Percentiles rank a stretch among this genome's conserved stretches.
phyloP scores from a whole-genome alignment of 352 stramenopile species.

The Phytophthora chlamydospora region DNA sequence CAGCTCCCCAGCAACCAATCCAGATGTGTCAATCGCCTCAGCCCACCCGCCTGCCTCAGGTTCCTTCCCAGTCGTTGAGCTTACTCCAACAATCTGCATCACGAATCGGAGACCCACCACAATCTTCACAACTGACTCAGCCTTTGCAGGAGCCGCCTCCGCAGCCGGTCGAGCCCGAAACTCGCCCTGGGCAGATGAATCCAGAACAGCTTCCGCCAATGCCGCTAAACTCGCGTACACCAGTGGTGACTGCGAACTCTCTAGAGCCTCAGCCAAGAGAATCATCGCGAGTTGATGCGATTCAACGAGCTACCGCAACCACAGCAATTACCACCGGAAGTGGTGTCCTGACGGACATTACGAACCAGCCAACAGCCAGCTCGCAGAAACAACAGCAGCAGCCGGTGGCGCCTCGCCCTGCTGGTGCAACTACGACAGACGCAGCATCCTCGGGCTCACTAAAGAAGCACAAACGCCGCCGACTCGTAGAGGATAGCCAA shows the following conservation, averaged over 20 bases:
- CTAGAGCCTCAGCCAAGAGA: conserved; percentile 5
- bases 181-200: conserved; percentile 1
- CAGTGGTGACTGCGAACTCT: conserved; percentile 5
- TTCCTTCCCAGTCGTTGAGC: conserved; percentile 10
- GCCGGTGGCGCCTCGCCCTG: conserved; percentile 4
- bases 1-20: conserved; percentile 30
- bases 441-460: conserved; percentile 6
- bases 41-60: not conserved
- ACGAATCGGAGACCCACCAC: conserved; percentile 1
- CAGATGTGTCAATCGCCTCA: conserved; percentile 21
- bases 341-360: conserved; percentile 64
- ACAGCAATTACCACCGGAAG: conserved; percentile 2
- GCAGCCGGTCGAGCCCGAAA: conserved; percentile 19
- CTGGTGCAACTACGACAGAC: conserved; percentile 4
- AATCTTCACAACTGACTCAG: conserved; percentile 6
- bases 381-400: conserved; percentile 29
- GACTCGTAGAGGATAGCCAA: conserved; percentile 36
- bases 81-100: conserved; percentile 3
- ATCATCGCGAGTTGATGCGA: conserved; percentile 2
- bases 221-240: not conserved
- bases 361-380: conserved; percentile 47
- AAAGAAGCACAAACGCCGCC: conserved; percentile 46
- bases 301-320: conserved; percentile 15
- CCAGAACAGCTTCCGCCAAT: conserved; percentile 13
- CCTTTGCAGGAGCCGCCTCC: not conserved